Percentiles rank a stretch among this genome's conserved stretches.
Evolutionary conservation across 2,329 filamentous ascomycete species (phyloP).

Genomic region (Xylariales sp.): DNA sequence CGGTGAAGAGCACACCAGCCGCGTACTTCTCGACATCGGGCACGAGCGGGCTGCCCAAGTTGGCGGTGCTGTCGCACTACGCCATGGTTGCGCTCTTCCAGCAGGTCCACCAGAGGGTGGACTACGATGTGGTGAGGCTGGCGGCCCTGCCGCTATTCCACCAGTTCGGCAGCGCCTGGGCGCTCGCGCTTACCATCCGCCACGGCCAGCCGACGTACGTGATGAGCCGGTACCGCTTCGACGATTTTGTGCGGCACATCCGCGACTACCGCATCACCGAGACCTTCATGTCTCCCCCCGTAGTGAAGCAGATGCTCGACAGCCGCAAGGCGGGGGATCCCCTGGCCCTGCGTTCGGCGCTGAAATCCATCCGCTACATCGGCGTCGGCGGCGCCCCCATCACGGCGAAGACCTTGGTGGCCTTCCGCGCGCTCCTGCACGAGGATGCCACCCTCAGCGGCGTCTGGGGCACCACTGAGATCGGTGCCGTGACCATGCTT

Average conservation of each 20-base stretch:
- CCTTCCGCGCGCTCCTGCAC: constrained; percentile 34
- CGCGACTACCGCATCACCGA: constrained; percentile 40
- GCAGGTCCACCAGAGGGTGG: constrained; percentile 18
- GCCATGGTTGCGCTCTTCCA: constrained; percentile 27
- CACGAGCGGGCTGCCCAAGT: constrained; percentile 33
- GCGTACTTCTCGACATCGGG: constrained; percentile 28
- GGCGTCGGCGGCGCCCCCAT: constrained; percentile 46
- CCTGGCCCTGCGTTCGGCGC: constrained; percentile 19
- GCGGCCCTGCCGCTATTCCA: constrained; percentile 50
- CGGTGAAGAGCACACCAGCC: constrained; percentile 16
- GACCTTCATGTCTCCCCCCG: constrained; percentile 41
- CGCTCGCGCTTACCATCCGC: constrained; percentile 39
- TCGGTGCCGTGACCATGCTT: constrained; percentile 37
- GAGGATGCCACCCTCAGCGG: constrained; percentile 36
- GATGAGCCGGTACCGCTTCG: constrained; percentile 37
- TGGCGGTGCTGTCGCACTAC: constrained; percentile 30
- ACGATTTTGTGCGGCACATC: constrained; percentile 32
- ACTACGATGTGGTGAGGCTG: constrained; percentile 35
- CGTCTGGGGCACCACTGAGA: constrained; percentile 53
- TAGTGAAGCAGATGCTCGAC: constrained; percentile 29
- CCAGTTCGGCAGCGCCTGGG: constrained; percentile 41
- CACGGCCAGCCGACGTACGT: constrained; percentile 41
- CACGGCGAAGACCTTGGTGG: constrained; percentile 31
- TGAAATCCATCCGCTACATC: constrained; percentile 37
- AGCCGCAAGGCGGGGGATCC: no score